Base-by-base conservation (phyloP, 2,329 filamentous ascomycete genomes). In the Aspergillus sp. region DNA sequence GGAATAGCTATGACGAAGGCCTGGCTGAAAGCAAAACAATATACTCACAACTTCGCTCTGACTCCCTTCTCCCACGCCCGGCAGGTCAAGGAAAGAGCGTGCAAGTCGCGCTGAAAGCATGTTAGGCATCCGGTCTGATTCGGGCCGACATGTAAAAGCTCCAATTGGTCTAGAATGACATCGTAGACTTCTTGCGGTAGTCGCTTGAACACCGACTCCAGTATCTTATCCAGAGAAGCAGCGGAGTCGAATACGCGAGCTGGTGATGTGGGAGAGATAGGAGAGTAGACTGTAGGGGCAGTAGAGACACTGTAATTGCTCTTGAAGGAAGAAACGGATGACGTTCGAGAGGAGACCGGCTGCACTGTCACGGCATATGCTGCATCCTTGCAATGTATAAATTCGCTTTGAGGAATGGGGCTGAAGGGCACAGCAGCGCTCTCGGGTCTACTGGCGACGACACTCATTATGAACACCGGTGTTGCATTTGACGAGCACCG, bases 1-100 rank as follows among this genome's bases (percentile, higher is more conserved):
- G 5, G 5, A 36, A 36, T 36, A 13, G 32, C 32, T 36, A 36
- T 36, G 11, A 36, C 32, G 10, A 36, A 36, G 32, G 32, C 30
- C 4, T 32, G 30, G 10, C 11, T 13, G 32, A 36, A 36, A 13
- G 32, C 11, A 36, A 5, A 36, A 6, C 32, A 13, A 36, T 36
- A 13, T n/a, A 70, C 78, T 76, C 77, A 86, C 81, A 87, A 71
- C 65, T 76, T 76, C 54, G 75, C 73, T 64, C 80, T 78, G 10
- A 83, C 83, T 13, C 79, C 78, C 62, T 78, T 80, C 64, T 84
- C 80, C 84, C 84, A 87, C n/a, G 78, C 73, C 56, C 82, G 82
- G 64, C 81, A 84, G 17, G 82, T 84, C 62, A 86, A 70, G 51
- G 82, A 80, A 30, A 87, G 73, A 51, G 79, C 79, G 63, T 80